Evolutionary conservation across 1,284 basidiomycete species (phyloP).

Genomic region (Naganishia sp.): DNA sequence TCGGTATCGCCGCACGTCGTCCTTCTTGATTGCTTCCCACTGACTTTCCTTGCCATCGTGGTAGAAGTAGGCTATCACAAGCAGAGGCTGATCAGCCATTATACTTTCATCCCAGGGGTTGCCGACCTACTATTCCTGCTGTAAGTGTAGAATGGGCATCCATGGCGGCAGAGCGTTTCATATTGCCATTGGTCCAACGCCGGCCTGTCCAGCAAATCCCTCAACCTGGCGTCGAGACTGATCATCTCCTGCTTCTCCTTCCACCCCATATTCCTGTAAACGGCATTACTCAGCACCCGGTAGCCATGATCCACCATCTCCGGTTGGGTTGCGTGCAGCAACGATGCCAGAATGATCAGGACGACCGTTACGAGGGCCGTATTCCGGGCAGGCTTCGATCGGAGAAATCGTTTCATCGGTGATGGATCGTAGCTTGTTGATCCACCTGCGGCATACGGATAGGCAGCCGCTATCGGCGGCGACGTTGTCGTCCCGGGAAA

Average conservation of each 20-base stretch:
- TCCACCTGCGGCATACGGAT: slow-evolving; percentile 15
- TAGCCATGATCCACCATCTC: slow-evolving; percentile 20
- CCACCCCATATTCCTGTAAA: slow-evolving; percentile 23
- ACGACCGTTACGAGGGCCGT: slow-evolving; percentile 1
- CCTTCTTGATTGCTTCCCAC: slow-evolving; percentile 47
- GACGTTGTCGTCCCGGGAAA: background rate
- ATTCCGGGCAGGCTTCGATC: slow-evolving; percentile 17
- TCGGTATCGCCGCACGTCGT: slow-evolving; percentile 47
- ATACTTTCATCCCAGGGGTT: too few species aligned
- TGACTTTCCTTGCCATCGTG: slow-evolving; percentile 48
- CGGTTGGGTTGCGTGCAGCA: slow-evolving; percentile 18
- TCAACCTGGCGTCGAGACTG: slow-evolving; percentile 28
- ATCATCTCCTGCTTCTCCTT: slow-evolving; percentile 26
- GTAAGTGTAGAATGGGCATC: slow-evolving; percentile 49
- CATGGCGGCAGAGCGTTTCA: slow-evolving; percentile 45
- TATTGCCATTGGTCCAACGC: slow-evolving; percentile 50
- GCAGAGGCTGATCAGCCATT: background rate
- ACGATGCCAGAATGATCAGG: slow-evolving; percentile 7
- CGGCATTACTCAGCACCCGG: slow-evolving; percentile 15
- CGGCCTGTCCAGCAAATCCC: slow-evolving; percentile 36
- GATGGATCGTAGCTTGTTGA: slow-evolving; percentile 20
- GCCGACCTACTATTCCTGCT: slow-evolving; percentile 40
- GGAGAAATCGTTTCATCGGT: slow-evolving; percentile 7
- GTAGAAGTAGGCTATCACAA: slow-evolving; percentile 45
- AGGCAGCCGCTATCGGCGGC: slow-evolving; percentile 1